phyloP scores from a whole-genome alignment of 805 yeast genomes.

The Tetrapisispora fleetii region DNA sequence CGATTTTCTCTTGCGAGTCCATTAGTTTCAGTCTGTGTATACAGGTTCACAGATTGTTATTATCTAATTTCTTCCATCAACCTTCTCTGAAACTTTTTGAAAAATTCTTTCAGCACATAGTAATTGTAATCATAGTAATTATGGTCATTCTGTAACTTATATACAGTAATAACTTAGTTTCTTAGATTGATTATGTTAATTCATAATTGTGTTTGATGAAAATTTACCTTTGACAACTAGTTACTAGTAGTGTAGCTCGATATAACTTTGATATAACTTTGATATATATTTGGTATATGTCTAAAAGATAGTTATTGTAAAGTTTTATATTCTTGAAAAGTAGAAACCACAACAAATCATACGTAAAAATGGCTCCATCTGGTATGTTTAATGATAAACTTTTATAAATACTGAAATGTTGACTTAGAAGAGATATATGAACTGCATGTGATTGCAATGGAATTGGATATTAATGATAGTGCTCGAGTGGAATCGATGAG shows the following conservation, averaged over 20 bases:
- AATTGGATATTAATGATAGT: too few species aligned
- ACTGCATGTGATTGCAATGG: not conserved
- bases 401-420: not conserved
- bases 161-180: not conserved
- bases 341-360: conserved; percentile 6
- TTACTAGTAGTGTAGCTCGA: not conserved
- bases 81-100: not conserved
- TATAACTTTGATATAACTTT: not conserved
- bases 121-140: too few species aligned
- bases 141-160: not conserved
- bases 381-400: conserved; percentile 26
- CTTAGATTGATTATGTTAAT: not conserved
- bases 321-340: not conserved
- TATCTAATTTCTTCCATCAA: not conserved
- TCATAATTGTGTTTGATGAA: not conserved
- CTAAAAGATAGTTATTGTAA: not conserved
- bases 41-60: too few species aligned
- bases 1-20: too few species aligned
- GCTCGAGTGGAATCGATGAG: too few species aligned
- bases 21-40: not conserved
- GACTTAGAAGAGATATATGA: not conserved
- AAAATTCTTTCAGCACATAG: not conserved
- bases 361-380: conserved; percentile 39
- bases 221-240: not conserved
- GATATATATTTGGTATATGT: not conserved